These are phyloP conservation scores for Galeopsis tetrahit DNA, from an alignment of 257 asterid genomes.

Conservation along the genomic window DNA sequence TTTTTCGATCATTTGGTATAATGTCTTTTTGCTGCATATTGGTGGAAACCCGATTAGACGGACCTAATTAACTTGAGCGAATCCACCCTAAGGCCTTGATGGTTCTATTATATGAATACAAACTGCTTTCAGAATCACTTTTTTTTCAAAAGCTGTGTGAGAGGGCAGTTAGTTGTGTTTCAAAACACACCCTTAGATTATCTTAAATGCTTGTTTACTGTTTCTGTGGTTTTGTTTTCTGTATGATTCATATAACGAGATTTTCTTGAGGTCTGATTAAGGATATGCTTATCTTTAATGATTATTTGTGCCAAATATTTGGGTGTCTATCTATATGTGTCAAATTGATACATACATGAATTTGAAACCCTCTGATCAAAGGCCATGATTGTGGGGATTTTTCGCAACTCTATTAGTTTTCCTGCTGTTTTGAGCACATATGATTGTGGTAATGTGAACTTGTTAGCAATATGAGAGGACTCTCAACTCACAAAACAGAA, in stretches of 20 bases:
- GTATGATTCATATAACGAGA: neutral
- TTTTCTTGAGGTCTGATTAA: neutral
- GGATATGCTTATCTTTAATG: neutral
- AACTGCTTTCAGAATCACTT: no score
- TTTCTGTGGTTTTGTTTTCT: neutral
- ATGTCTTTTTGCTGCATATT: no score
- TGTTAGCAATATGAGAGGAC: neutral
- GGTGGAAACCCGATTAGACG: no score
- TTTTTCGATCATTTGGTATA: no score
- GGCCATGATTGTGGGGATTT: neutral
- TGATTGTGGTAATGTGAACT: neutral
- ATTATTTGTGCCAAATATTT: neutral
- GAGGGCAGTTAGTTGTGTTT: no score
- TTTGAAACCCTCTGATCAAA: neutral
- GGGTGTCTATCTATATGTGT: neutral
- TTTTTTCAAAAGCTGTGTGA: no score
- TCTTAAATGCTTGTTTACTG: neutral
- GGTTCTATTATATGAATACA: neutral
- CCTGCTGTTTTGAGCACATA: neutral
- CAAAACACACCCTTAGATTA: no score
- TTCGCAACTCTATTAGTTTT: neutral
- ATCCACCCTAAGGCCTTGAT: no score
- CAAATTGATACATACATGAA: conserved; percentile 3
- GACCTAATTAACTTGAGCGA: no score
- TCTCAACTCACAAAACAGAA: neutral